Evolutionary conservation across 768 basidiomycete genomes (phyloP).

Genomic region (Auricularia sp.): DNA sequence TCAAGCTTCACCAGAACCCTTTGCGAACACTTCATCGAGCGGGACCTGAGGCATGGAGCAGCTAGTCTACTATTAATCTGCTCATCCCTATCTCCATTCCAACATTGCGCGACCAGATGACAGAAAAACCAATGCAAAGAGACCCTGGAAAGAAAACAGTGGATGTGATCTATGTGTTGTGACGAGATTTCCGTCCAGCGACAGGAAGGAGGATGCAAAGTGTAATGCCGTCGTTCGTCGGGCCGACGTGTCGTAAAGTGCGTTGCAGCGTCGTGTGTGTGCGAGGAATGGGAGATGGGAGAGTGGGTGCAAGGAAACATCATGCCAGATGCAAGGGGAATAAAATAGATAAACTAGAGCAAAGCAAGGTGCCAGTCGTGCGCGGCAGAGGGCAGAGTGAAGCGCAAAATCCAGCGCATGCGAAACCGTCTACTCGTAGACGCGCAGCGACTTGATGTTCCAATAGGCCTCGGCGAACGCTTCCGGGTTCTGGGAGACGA

Average conservation of each 20-base stretch:
- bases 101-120: neutral
- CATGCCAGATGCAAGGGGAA: no score
- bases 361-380: neutral
- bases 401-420: neutral
- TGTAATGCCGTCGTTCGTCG: no score
- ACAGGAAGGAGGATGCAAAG: no score
- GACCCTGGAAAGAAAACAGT: neutral
- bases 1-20: no score
- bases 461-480: constrained; percentile 65
- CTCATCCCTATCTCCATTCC: neutral
- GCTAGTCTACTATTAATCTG: neutral
- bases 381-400: neutral
- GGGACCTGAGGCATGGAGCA: neutral
- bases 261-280: no score
- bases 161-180: neutral
- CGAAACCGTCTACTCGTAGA: constrained; percentile 28
- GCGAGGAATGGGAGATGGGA: no score
- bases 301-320: no score
- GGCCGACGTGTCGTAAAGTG: no score
- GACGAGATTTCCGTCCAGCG: neutral
- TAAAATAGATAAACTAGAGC: no score
- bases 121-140: neutral
- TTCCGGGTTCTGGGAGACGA: constrained; percentile 53
- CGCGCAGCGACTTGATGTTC: constrained; percentile 50
- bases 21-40: no score